Evolutionary conservation across 2,329 filamentous ascomycete genomes (phyloP).

Genomic region (Paecilomyces niveus): DNA sequence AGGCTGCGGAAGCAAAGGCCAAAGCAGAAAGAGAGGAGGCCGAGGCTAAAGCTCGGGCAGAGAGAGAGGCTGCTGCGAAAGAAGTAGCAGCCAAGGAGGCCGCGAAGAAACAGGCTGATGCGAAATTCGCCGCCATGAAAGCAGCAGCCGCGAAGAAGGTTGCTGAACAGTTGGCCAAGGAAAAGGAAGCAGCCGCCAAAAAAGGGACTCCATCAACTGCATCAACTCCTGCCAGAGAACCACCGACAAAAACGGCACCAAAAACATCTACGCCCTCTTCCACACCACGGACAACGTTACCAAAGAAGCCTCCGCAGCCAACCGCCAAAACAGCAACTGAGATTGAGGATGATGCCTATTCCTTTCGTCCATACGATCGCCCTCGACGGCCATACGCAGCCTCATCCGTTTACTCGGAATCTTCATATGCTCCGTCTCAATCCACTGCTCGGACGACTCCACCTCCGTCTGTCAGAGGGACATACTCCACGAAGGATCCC

Average conservation of each 20-base stretch:
- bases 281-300: constrained; percentile 30
- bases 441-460: constrained; percentile 79
- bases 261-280: constrained; percentile 16
- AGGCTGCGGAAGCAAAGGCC: constrained; percentile 13
- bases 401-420: constrained; percentile 67
- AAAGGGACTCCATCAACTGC: constrained; percentile 21
- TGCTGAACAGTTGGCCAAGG: constrained; percentile 15
- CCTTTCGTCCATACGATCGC: constrained; percentile 71
- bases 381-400: constrained; percentile 53
- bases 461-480: constrained; percentile 66
- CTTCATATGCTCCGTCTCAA: constrained; percentile 77
- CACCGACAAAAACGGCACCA: constrained; percentile 23
- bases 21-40: constrained; percentile 22
- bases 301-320: constrained; percentile 30
- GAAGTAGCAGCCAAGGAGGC: constrained; percentile 19
- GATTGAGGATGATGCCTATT: constrained; percentile 61
- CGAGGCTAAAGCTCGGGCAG: constrained; percentile 2
- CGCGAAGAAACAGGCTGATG: constrained; percentile 16
- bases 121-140: constrained; percentile 16
- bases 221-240: constrained; percentile 13
- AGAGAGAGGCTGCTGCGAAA: constrained; percentile 16
- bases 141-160: constrained; percentile 18
- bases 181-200: constrained; percentile 33
- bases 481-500: constrained; percentile 82
- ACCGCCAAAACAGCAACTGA: constrained; percentile 27